Conservation (phyloP, 148 eudicot species). For the Spergularia marina region DNA sequence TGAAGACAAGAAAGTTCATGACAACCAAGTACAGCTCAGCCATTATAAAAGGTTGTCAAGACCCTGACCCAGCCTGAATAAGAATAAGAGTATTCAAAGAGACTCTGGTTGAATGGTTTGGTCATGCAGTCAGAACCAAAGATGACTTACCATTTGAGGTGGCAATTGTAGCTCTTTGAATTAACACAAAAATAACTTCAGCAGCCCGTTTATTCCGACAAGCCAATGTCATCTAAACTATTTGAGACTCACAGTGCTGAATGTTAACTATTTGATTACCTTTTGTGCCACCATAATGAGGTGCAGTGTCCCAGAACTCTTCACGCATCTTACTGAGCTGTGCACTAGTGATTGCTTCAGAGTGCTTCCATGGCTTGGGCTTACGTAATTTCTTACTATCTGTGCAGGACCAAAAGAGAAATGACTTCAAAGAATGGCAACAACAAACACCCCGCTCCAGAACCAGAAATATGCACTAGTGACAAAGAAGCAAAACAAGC, state of each 20-base stretch:
- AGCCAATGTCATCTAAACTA: not conserved
- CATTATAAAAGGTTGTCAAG: not conserved
- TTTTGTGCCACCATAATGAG: conserved; percentile 80
- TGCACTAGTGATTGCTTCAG: conserved; percentile 59
- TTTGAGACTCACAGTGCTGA: not conserved
- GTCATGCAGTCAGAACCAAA: not conserved
- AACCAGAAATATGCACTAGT: not conserved
- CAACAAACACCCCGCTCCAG: not conserved
- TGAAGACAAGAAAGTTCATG: not conserved
- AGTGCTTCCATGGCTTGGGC: conserved; percentile 85
- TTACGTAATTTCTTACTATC: conserved; percentile 60
- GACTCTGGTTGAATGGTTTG: not conserved
- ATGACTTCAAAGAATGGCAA: not conserved
- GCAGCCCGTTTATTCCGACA: conserved; percentile 5
- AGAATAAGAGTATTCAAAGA: not conserved
- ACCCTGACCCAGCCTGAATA: not conserved
- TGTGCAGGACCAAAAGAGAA: conserved; percentile 12
- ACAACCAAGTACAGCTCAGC: not conserved
- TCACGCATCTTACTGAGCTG: conserved; percentile 75
- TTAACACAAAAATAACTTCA: not conserved
- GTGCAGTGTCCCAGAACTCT: conserved; percentile 94
- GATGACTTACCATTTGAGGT: not conserved
- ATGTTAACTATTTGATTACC: conserved; percentile 32
- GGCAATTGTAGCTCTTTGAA: not conserved
- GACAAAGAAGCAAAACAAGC: not conserved